Base-by-base conservation (phyloP, 2,329 filamentous ascomycete genomes). In the Colletotrichum gloeosporioides region DNA sequence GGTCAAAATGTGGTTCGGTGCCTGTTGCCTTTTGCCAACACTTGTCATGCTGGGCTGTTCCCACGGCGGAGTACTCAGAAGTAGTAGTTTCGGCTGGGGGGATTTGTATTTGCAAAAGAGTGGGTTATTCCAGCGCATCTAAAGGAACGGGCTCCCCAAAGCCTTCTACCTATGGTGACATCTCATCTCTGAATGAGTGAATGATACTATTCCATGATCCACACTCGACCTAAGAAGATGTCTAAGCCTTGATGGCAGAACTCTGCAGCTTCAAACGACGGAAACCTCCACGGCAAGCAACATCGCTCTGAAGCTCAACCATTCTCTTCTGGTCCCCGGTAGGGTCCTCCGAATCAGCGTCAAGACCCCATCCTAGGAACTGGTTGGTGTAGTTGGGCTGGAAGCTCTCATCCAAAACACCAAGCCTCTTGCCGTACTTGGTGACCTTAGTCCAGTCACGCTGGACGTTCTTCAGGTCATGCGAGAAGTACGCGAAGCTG, bases 371-470 rank as follows among this genome's bases (percentile, higher is more conserved):
- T 29, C 87, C 88, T 34, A 96, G 86, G 83, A 91, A 95, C 78
- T 90, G 86, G 79, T 95, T 95, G 79, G 93, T 95, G 85, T 95
- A 95, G 87, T 96, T 96, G 16, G 94, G 91, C 82, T 86, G 83
- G 80, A 95, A 96, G 78, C 81, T 83, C 18, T 88, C 87, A n/a
- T 90, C 88, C 74, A 96, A 82, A 29, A 96, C 92, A 4, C 90
- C 92, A 4, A 96, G 88, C 4, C 94, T 88, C 88, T 95, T 95
- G 36, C 94, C 94, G 82, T 96, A 96, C 78, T 88, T 89, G 62
- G 94, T 95, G 13, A 95, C 94, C 88, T 96, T 95, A 74, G 89
- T 85, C 94, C 94, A 96, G 86, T 96, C 94, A 64, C 94, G 90
- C 69, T 84, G 79, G 8, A 96, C 94, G 79, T 96, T 96, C 90